Base-by-base conservation (phyloP, 257 asterid species). In the Jacaranda copaia region DNA sequence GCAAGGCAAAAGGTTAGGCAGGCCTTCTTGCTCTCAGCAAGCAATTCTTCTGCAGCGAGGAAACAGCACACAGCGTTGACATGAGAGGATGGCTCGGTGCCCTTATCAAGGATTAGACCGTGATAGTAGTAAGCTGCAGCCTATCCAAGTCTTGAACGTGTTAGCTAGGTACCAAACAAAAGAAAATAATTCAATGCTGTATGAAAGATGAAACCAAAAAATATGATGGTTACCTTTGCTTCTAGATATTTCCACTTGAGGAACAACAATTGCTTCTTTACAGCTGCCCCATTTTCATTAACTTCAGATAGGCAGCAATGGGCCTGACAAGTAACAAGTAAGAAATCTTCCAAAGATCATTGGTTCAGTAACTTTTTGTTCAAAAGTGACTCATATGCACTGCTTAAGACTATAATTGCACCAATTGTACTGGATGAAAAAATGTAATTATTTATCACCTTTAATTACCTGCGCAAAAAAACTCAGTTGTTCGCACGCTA, bases 61-160 rank as follows among this genome's bases (percentile, higher is more conserved):
- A 82, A 89, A 82, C 98, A 91, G 72, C 92, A 87, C 62, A 91
- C 63, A 0, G 93, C 96, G 9, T 80, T 83, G 14, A 85, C 72
- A 3, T 90, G 97, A 84, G 87, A 77, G 5, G 96, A 84, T 58
- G 95, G 89, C 70, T 89, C 96, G 0, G 81, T 80, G 40, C 92
- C 89, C 79, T 91, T 93, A 61, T 92, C 98, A 1, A 87, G 68
- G 48, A 93, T 88, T 10, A 90, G 82, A 18, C 92, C 96, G 5
- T 93, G 97, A 77, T 88, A 93, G 88, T 93, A 92, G 79, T 90
- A 93, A 42, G 98, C 96, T 61, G 91, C 96, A 62, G 96, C 96
- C 98, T 93, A 20, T 25, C 18, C 2, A 49, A 63, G 43, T 49
- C 8, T 57, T 55, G 7, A 11, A 73, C 68, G 39, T 18, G 55